Evolutionary conservation across 345 rosid genomes (phyloP), one percentile per base, ranked within the genome.

Genomic region (Lagerstroemia speciosa): DNA sequence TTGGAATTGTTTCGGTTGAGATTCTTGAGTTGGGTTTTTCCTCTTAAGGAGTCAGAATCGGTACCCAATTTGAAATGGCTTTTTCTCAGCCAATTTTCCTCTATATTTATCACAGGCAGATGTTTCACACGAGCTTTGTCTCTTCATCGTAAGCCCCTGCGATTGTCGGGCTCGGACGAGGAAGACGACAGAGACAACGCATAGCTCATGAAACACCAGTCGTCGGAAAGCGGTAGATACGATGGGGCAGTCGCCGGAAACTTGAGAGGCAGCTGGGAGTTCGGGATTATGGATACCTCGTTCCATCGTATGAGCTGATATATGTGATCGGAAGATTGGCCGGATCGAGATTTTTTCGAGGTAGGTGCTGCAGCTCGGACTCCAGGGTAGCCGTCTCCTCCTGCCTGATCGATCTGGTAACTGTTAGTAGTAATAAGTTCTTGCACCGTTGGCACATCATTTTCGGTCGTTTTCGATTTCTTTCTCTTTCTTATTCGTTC

Each of bases 21-120:
- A 72, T 76, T 72, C 74, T 76, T 70, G 80, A 76, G 77, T 64
- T 53, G 57, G 63, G 62, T 55, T 72, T 62, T 24, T 48, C 53
- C 32, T 32, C 58, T 48, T 36, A 34, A 27, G 45, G 65, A 69
- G 38, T 57, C 41, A 6, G 66, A 4, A 60, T 53, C 34, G 29
- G 66, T 2, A 27, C 31, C 37, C 36, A 57, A 46, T 20, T 30
- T 36, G 60, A 38, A 53, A 32, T 55, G 64, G n/a, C n/a, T n/a
- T n/a, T 40, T 37, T n/a, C 48, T 30, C 11, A 2, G 33, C 19
- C 24, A 4, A 31, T 37, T 20, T 70, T 9, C 58, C 60, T 69
- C 55, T 38, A n/a, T 8, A 2, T 12, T 7, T 43, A 24, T 34
- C 6, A 36, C 5, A 36, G 7, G 38, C 38, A 9, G 5, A 0